Conservation (phyloP, 2,329 filamentous ascomycete genomes). For the Tolypocladium amazonense region DNA sequence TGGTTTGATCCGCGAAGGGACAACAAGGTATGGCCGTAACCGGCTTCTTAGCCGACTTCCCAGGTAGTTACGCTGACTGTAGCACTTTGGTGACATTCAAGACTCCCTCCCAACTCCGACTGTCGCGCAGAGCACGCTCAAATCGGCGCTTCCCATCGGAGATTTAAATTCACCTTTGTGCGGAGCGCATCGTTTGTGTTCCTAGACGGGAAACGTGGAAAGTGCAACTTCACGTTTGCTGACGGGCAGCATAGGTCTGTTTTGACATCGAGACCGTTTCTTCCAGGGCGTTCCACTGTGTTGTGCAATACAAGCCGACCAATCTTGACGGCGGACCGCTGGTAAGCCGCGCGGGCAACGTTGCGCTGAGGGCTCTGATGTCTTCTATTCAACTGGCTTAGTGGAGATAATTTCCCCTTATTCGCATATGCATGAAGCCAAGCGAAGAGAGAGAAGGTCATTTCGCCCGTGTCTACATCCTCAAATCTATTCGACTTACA, state of each 20-base stretch:
- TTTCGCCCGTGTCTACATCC: background rate
- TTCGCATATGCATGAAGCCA: background rate
- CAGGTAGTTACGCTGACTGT: background rate
- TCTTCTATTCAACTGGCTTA: too few relatives aligned
- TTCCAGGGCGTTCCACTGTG: background rate
- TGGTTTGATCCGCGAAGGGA: background rate
- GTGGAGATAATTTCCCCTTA: background rate
- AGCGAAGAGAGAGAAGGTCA: background rate
- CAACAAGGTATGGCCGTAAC: background rate
- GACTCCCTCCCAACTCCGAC: background rate
- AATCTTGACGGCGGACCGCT: background rate
- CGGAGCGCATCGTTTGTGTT: background rate
- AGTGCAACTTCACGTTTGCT: background rate
- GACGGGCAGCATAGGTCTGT: background rate
- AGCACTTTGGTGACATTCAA: background rate
- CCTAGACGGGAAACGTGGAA: background rate
- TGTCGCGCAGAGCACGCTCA: background rate
- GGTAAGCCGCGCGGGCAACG: background rate
- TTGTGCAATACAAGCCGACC: background rate
- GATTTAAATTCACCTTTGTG: background rate
- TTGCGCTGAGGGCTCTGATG: background rate
- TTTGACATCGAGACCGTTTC: background rate
- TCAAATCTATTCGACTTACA: background rate
- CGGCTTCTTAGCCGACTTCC: background rate
- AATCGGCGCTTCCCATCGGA: background rate